These are phyloP conservation scores for Ambrosia artemisiifolia DNA, from an alignment of 129 eudicot species.

Conservation along the genomic window DNA sequence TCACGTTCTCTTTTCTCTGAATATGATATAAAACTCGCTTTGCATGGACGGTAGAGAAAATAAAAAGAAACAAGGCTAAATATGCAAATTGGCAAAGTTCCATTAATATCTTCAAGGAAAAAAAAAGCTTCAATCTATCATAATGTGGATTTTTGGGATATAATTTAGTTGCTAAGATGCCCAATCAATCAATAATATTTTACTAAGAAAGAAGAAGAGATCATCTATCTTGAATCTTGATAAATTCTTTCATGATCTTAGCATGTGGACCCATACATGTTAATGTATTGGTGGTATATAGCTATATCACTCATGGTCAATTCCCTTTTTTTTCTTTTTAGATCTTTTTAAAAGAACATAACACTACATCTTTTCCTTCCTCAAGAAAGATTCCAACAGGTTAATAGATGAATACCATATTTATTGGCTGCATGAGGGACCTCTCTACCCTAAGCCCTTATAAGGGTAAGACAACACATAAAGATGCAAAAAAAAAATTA, in stretches of 20 bases:
- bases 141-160: neutral
- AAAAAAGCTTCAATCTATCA: conserved; percentile 18
- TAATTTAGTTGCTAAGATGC: conserved; percentile 1
- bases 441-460: conserved; percentile 27
- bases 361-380: conserved; percentile 23
- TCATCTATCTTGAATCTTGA: conserved; percentile 9
- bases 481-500: conserved; percentile 6
- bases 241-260: conserved; percentile 9
- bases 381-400: conserved; percentile 22
- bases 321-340: conserved; percentile 12
- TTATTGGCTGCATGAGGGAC: conserved; percentile 44
- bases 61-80: neutral
- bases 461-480: conserved; percentile 31
- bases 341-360: conserved; percentile 23
- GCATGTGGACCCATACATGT: conserved; percentile 28
- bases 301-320: conserved; percentile 25
- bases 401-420: conserved; percentile 32
- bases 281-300: conserved; percentile 13
- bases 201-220: conserved; percentile 2
- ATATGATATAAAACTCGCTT: conserved; percentile 29
- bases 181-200: neutral
- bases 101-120: conserved; percentile 4
- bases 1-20: conserved; percentile 27
- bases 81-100: neutral
- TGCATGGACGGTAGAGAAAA: conserved; percentile 13